These are phyloP conservation scores for Elongisporangium prolatum DNA, from an alignment of 352 stramenopile species.

Conservation along the genomic window DNA sequence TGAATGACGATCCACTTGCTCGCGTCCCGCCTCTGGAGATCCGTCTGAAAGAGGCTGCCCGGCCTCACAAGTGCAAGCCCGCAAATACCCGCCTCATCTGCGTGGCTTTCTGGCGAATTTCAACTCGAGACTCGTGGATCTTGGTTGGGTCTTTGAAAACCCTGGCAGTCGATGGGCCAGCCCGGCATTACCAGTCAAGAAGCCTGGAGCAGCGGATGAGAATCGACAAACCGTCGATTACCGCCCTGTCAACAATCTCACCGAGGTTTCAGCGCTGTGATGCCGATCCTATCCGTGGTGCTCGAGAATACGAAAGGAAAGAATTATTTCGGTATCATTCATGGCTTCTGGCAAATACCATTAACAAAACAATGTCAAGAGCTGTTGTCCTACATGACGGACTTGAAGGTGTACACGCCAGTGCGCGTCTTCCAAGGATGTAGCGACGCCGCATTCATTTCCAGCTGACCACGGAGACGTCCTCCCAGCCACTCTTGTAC, in stretches of 20 bases:
- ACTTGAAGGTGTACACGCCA: constrained; percentile 15
- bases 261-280: constrained; percentile 4
- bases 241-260: constrained; percentile 6
- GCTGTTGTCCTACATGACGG: constrained; percentile 19
- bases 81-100: constrained; percentile 4
- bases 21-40: not conserved
- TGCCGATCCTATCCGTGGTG: constrained; percentile 9
- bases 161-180: constrained; percentile 2
- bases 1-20: constrained; percentile 3
- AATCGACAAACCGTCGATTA: constrained; percentile 11
- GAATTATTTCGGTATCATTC: constrained; percentile 7
- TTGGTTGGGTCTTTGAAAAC: constrained; percentile 4
- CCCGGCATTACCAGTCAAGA: constrained; percentile 4
- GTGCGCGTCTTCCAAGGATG: constrained; percentile 15
- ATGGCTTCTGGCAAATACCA: constrained; percentile 16
- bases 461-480: constrained; percentile 13
- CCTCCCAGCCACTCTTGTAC: constrained; percentile 11
- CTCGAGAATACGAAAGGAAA: constrained; percentile 4
- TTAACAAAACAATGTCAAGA: constrained; percentile 11
- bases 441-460: constrained; percentile 14
- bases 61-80: constrained; percentile 3
- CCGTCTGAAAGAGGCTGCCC: constrained; percentile 2
- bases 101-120: constrained; percentile 1
- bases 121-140: constrained; percentile 1
- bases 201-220: constrained; percentile 1